Base-by-base conservation (phyloP, 2,329 filamentous ascomycete genomes). In the Truncatella angustata region DNA sequence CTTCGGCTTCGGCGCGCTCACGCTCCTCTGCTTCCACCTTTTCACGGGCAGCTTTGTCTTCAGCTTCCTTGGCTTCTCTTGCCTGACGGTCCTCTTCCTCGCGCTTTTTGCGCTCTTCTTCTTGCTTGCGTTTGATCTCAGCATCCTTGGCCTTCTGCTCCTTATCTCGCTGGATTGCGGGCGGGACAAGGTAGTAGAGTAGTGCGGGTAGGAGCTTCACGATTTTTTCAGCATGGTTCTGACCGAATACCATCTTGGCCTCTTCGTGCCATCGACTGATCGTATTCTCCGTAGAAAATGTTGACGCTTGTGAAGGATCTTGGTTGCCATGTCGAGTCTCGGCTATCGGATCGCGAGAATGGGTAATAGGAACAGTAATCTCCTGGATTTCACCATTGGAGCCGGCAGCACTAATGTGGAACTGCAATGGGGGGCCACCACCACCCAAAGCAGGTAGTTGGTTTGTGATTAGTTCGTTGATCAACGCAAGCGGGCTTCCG, bases 181-280 rank as follows among this genome's bases (percentile, higher is more conserved):
- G 86, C 36, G 94, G 94, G 3, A 93, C 86, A 55, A 99, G 80
- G 36, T 85, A 72, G 40, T 83, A 85, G 36, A 91, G 75, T 23
- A 99, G 80, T 2, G 84, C 80, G 58, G 82, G 86, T 57, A 86
- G 72, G 14, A 96, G 77, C 49, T 82, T 82, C 54, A 81, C 77
- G 2, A 85, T 81, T 64, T 88, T 88, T 45, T 96, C 91, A 3
- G 81, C 66, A 49, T 86, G 81, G 45, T 73, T 77, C 20, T 76
- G 71, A 23, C 89, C 88, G 68, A 94, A 97, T 1, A 97, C 79
- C 68, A 99, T 85, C 57, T 87, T 86, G 7, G 91, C 87, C 68
- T 97, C 95, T 64, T 97, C 91, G 64, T 89, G 84, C 87, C 95
- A 99, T 55, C 94, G 86, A 49, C 81, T 79, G 51, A 80, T 76